Percentiles rank a stretch among this genome's conserved stretches.
Evolutionary conservation across 1,284 basidiomycete genomes (phyloP).

Genomic region (Heterobasidion occidentale): DNA sequence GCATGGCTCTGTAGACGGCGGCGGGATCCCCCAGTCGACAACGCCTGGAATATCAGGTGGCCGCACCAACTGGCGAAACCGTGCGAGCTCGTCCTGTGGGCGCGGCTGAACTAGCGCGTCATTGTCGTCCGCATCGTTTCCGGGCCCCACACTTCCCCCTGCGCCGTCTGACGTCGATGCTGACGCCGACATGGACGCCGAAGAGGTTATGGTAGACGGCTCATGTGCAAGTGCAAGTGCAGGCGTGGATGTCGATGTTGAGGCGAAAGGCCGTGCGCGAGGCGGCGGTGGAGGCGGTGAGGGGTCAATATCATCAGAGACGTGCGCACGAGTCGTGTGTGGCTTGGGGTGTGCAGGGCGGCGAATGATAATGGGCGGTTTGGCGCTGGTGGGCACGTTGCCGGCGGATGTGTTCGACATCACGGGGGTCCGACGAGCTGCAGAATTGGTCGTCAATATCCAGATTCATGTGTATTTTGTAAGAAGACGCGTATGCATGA

Average conservation of each 20-base stretch:
- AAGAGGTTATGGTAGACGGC: background rate
- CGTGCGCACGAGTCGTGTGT: slow-evolving; percentile 35
- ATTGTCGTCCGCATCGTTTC: slow-evolving; percentile 10
- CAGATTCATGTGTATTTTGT: no score
- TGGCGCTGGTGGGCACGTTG: slow-evolving; percentile 25
- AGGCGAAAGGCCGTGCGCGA: slow-evolving; percentile 6
- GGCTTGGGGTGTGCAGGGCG: slow-evolving; percentile 38
- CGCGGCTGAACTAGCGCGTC: slow-evolving; percentile 4
- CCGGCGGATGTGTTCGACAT: slow-evolving; percentile 15
- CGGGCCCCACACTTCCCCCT: background rate
- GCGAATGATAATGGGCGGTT: slow-evolving; percentile 55
- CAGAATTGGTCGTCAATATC: background rate
- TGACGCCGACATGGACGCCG: background rate
- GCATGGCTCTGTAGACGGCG: slow-evolving; percentile 43
- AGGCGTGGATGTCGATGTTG: background rate
- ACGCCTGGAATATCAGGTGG: slow-evolving; percentile 57
- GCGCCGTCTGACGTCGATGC: background rate
- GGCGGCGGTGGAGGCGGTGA: slow-evolving; percentile 13
- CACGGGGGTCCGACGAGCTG: no score
- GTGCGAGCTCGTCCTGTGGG: slow-evolving; percentile 35
- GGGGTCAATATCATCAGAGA: slow-evolving; percentile 29
- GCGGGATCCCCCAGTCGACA: slow-evolving; percentile 76
- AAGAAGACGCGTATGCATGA: no score
- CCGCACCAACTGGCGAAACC: slow-evolving; percentile 47
- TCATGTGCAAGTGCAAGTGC: background rate